Evolutionary conservation across 1,284 basidiomycete species (phyloP).

Genomic region (Cyathus olla): DNA sequence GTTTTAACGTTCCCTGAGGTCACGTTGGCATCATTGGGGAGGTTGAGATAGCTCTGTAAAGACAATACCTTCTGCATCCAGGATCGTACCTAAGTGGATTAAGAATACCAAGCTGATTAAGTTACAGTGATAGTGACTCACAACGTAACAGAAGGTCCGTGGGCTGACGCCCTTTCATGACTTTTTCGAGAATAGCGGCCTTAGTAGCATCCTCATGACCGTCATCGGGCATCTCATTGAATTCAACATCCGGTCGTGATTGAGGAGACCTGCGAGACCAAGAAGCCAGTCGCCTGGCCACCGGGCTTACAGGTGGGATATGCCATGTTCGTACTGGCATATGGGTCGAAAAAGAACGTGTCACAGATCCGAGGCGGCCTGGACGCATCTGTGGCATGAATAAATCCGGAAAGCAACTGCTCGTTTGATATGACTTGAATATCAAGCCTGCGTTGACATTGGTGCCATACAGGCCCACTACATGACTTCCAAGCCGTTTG

Average conservation of each 20-base stretch:
- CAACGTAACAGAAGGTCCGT: slow-evolving; percentile 87
- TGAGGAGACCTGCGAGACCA: slow-evolving; percentile 45
- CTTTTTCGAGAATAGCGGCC: slow-evolving; percentile 80
- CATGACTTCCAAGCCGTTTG: slow-evolving; percentile 52
- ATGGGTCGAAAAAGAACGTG: too few species aligned
- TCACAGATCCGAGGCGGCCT: too few species aligned
- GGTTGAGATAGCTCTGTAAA: neutral
- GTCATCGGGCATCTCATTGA: slow-evolving; percentile 50
- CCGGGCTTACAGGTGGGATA: slow-evolving; percentile 7
- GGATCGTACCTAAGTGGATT: slow-evolving; percentile 77
- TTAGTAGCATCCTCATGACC: slow-evolving; percentile 75
- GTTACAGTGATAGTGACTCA: slow-evolving; percentile 50
- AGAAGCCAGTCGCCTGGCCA: slow-evolving; percentile 32
- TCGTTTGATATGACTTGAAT: slow-evolving; percentile 1
- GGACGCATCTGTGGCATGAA: too few species aligned
- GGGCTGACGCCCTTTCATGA: slow-evolving; percentile 84
- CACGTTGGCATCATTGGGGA: slow-evolving; percentile 27
- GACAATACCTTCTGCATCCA: slow-evolving; percentile 79
- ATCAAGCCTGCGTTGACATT: neutral
- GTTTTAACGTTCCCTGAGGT: slow-evolving; percentile 84
- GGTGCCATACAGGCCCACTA: slow-evolving; percentile 44
- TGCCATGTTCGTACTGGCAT: neutral
- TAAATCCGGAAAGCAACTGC: too few species aligned
- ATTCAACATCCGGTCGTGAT: slow-evolving; percentile 30
- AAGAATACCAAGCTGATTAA: slow-evolving; percentile 13